Evolutionary conservation across 2,329 filamentous ascomycete species (phyloP).

Genomic region (Arthrocladium fulminans): DNA sequence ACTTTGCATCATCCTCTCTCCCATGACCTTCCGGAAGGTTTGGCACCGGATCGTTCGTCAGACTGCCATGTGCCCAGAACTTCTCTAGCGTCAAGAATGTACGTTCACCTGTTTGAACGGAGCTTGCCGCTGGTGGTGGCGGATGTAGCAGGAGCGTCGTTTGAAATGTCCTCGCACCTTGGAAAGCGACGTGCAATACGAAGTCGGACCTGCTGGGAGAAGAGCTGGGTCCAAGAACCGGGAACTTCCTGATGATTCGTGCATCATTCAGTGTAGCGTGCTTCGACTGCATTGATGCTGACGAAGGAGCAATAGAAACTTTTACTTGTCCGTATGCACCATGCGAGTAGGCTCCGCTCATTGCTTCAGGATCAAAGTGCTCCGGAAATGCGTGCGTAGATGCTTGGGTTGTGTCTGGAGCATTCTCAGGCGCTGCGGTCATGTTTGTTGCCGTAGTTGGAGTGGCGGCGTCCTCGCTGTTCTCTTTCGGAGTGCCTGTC

Average conservation of each 20-base stretch:
- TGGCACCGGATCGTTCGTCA: not conserved
- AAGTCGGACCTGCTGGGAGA: not conserved
- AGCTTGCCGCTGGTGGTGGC: not conserved
- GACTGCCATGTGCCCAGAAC: not conserved
- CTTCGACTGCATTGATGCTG: not conserved
- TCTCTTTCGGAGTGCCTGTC: not conserved
- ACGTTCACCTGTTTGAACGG: not conserved
- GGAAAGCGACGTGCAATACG: not conserved
- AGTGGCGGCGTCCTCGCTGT: not conserved
- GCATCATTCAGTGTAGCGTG: not conserved
- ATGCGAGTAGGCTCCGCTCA: not conserved
- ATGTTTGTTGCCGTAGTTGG: not conserved
- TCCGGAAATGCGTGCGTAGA: not conserved
- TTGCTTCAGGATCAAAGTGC: not conserved
- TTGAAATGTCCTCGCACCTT: not conserved
- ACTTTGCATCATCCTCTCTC: not conserved
- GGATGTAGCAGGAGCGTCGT: conserved; percentile 1
- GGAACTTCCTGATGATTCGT: not conserved
- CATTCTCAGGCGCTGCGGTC: not conserved
- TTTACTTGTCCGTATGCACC: not conserved
- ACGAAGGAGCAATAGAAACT: not conserved
- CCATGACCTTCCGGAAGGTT: conserved; percentile 1
- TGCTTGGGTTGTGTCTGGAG: not conserved
- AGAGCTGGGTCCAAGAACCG: not conserved
- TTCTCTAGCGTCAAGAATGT: conserved; percentile 4